Percentiles rank a stretch among this genome's conserved stretches.
These are phyloP conservation scores for Penicillium cataractarum DNA, from an alignment of 495 filamentous ascomycete species.

Conservation along the genomic window DNA sequence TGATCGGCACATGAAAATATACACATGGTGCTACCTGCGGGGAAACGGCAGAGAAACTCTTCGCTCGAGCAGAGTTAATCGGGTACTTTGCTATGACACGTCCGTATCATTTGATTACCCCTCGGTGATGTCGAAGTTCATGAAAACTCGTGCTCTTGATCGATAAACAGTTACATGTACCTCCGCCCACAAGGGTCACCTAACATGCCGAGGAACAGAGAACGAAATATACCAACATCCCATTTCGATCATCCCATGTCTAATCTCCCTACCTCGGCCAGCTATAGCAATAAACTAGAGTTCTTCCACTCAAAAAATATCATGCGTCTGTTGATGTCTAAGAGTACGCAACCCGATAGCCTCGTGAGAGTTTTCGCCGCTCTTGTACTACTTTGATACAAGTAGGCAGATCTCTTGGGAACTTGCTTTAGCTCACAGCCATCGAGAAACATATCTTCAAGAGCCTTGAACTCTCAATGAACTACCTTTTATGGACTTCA, in stretches of 20 bases:
- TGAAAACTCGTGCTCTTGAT: conserved; percentile 14
- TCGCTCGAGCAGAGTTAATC: neutral
- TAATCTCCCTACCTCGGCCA: conserved; percentile 10
- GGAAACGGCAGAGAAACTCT: neutral
- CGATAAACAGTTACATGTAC: conserved; percentile 4
- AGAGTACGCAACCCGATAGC: conserved; percentile 9
- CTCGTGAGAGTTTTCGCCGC: conserved; percentile 7
- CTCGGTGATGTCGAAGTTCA: neutral
- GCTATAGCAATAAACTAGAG: neutral
- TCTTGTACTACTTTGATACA: conserved; percentile 13
- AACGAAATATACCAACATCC: conserved; percentile 2
- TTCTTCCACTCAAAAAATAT: too few relatives aligned
- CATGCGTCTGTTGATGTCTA: neutral
- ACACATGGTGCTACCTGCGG: neutral
- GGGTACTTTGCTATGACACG: neutral
- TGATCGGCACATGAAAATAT: neutral
- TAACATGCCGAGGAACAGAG: conserved; percentile 28
- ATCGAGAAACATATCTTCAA: neutral
- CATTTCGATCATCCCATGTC: neutral
- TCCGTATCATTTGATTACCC: neutral
- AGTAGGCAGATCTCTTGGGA: neutral
- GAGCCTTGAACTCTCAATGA: neutral
- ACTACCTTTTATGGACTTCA: neutral
- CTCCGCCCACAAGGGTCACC: conserved; percentile 25
- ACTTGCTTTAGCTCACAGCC: neutral